These are phyloP conservation scores for Vanrija sp. DNA, from an alignment of 1,284 basidiomycete genomes.

Conservation along the genomic window DNA sequence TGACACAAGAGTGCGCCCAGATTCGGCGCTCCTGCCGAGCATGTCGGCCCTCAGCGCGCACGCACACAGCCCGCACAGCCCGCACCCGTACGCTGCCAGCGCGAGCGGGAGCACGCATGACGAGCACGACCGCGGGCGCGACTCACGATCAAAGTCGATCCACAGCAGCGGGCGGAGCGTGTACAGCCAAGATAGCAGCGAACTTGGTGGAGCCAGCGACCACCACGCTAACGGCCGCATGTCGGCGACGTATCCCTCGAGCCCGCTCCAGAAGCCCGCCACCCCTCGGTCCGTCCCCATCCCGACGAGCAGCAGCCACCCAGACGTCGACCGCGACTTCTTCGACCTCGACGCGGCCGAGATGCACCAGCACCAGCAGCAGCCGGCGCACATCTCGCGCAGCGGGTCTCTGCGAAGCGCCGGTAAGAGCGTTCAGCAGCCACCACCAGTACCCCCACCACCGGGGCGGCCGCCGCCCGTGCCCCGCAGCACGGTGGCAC, in stretches of 20 bases:
- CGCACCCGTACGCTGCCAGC: too few relatives aligned
- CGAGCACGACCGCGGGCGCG: too few relatives aligned
- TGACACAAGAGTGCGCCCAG: not conserved
- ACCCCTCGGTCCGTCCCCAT: not conserved
- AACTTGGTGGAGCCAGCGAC: too few relatives aligned
- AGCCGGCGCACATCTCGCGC: not conserved
- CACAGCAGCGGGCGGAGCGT: too few relatives aligned
- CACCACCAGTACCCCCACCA: not conserved
- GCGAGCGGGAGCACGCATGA: too few relatives aligned
- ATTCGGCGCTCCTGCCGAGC: too few relatives aligned
- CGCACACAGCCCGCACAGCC: too few relatives aligned
- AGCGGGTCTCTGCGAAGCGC: not conserved
- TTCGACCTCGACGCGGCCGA: not conserved
- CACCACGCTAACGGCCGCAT: too few relatives aligned
- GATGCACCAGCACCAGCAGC: not conserved
- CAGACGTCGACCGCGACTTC: not conserved
- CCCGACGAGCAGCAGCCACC: not conserved
- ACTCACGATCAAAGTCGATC: too few relatives aligned
- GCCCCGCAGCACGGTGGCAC: not conserved
- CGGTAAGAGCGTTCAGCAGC: not conserved
- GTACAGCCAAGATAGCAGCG: too few relatives aligned
- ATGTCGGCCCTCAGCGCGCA: too few relatives aligned
- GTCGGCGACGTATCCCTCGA: not conserved
- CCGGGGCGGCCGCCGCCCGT: not conserved
- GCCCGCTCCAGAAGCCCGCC: not conserved